Conservation (phyloP, 768 basidiomycete genomes). For the Hericium alpestre region DNA sequence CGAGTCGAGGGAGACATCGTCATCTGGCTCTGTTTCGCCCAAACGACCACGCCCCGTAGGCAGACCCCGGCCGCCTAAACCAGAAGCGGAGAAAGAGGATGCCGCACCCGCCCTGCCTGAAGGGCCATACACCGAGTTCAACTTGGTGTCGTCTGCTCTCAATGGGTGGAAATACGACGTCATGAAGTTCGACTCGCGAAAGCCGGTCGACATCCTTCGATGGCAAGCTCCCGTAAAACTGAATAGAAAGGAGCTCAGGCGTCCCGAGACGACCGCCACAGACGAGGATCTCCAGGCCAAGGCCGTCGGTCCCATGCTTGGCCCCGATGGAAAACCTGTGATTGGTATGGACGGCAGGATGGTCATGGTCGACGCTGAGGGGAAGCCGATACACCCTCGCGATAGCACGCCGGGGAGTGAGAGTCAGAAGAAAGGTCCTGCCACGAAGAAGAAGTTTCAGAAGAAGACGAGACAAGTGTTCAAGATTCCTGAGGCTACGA, state of each 20-base stretch:
- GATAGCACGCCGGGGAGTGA: slow-evolving; percentile 30
- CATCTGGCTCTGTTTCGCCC: slow-evolving; percentile 5
- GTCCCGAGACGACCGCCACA: slow-evolving; percentile 29
- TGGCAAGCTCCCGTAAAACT: slow-evolving; percentile 76
- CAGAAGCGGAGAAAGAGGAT: slow-evolving; percentile 5
- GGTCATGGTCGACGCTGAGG: slow-evolving; percentile 76
- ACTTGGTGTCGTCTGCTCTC: slow-evolving; percentile 66
- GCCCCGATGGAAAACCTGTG: slow-evolving; percentile 76
- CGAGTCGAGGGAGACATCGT: slow-evolving; percentile 5
- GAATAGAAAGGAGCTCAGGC: slow-evolving; percentile 73
- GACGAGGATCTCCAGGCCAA: slow-evolving; percentile 27
- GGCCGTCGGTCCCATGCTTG: slow-evolving; percentile 66
- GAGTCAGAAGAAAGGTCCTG: slow-evolving; percentile 23
- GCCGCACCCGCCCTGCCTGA: slow-evolving; percentile 43
- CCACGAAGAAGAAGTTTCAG: slow-evolving; percentile 57
- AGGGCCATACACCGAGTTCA: slow-evolving; percentile 64
- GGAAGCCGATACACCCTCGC: slow-evolving; percentile 49
- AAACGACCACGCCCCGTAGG: slow-evolving; percentile 5
- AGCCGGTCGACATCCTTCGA: slow-evolving; percentile 52
- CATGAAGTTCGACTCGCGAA: slow-evolving; percentile 80
- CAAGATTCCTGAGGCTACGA: slow-evolving; percentile 64
- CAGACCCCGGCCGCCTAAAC: slow-evolving; percentile 7
- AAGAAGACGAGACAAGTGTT: slow-evolving; percentile 80
- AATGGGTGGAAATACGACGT: slow-evolving; percentile 89
- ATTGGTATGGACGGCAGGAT: slow-evolving; percentile 65